These are phyloP conservation scores for Potentilla sterilis DNA, from an alignment of 306 rosid genomes.

Conservation along the genomic window DNA sequence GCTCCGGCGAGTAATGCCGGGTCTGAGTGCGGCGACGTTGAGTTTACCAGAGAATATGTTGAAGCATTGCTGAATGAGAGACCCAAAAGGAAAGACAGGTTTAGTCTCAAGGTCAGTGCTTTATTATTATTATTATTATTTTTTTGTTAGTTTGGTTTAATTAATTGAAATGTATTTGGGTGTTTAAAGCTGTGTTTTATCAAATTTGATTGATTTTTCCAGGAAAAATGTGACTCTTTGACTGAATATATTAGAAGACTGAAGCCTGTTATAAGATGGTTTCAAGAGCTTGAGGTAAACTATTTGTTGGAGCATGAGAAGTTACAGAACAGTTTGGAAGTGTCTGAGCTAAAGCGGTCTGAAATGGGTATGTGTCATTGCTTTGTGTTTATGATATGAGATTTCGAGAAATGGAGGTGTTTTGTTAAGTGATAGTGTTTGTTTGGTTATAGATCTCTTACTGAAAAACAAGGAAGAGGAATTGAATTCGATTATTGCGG, in stretches of 20 bases:
- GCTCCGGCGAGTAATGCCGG: conserved; percentile 88
- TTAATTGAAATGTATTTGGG: conserved; percentile 18
- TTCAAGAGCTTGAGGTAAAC: conserved; percentile 85
- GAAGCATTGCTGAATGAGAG: conserved; percentile 77
- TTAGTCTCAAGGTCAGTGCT: conserved; percentile 77
- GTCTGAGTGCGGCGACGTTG: conserved; percentile 73
- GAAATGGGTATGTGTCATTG: conserved; percentile 57
- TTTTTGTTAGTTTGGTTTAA: conserved; percentile 3
- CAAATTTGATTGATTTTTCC: conserved; percentile 18
- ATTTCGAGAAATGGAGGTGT: conserved; percentile 5
- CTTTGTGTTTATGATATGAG: not conserved
- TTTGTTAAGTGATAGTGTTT: conserved; percentile 18
- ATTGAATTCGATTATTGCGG: conserved; percentile 64
- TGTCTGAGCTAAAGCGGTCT: conserved; percentile 60
- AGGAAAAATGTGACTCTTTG: conserved; percentile 97
- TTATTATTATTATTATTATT: not conserved
- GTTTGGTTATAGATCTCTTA: conserved; percentile 47
- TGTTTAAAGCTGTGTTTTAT: not conserved
- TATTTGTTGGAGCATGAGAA: conserved; percentile 79
- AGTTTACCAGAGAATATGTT: conserved; percentile 91
- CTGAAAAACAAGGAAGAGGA: conserved; percentile 88
- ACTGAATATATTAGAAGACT: conserved; percentile 89
- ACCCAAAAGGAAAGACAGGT: conserved; percentile 83
- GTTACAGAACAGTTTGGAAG: conserved; percentile 58
- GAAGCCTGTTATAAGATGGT: conserved; percentile 89